Evolutionary conservation across 148 eudicot genomes (phyloP).

Genomic region (Fagopyrum esculentum): DNA sequence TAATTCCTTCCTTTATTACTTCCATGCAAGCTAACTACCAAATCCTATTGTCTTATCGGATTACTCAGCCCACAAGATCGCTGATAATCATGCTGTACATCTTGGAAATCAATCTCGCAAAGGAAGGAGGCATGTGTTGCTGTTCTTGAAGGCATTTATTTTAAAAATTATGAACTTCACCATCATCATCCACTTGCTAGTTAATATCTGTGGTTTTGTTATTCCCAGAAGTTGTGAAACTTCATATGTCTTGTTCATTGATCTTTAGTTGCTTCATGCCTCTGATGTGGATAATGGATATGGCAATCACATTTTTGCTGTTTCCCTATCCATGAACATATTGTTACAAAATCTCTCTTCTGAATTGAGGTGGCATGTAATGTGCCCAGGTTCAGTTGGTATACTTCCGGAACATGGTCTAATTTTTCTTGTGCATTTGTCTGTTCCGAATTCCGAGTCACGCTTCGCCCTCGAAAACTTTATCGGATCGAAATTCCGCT

Average conservation of each 20-base stretch:
- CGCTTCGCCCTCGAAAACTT: too few relatives aligned
- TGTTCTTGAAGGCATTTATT: not conserved
- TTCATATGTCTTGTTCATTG: not conserved
- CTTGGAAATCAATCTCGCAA: slow-evolving; percentile 6
- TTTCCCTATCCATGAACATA: not conserved
- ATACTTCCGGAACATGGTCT: not conserved
- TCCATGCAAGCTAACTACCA: slow-evolving; percentile 10
- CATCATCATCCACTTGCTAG: not conserved
- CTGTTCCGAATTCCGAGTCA: not conserved
- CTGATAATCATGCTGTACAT: not conserved
- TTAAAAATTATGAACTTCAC: not conserved
- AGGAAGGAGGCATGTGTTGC: slow-evolving; percentile 4
- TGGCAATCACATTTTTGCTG: not conserved
- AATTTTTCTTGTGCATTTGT: not conserved
- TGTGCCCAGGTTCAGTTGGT: not conserved
- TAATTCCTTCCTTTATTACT: slow-evolving; percentile 39
- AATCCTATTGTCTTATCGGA: slow-evolving; percentile 18
- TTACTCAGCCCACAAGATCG: slow-evolving; percentile 37
- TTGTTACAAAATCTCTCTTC: not conserved
- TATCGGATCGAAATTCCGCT: too few relatives aligned
- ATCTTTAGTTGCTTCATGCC: not conserved
- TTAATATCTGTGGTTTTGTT: not conserved
- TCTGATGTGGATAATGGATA: not conserved
- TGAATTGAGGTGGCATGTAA: not conserved
- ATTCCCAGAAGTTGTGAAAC: not conserved